Percentiles rank a stretch among this genome's conserved stretches.
phyloP scores from a whole-genome alignment of 306 rosid species.

The Sphenostylis stenocarpa region DNA sequence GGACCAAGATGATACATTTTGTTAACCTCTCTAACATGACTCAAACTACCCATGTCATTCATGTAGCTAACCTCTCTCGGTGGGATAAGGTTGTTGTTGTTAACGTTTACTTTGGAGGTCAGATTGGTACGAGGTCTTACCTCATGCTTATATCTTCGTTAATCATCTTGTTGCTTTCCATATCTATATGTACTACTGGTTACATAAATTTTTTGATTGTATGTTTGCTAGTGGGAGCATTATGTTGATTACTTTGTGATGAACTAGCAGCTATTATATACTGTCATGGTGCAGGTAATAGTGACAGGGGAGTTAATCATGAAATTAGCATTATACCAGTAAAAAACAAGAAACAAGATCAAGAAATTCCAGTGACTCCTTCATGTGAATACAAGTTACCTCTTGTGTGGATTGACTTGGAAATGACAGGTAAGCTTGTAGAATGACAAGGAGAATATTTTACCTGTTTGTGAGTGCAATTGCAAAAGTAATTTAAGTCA shows the following conservation, averaged over 20 bases:
- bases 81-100: no score
- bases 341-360: slow-evolving; percentile 36
- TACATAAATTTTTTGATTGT: not conserved
- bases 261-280: slow-evolving; percentile 13
- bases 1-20: no score
- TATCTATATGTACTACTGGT: slow-evolving; percentile 9
- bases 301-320: slow-evolving; percentile 42
- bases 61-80: no score
- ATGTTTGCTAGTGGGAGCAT: not conserved
- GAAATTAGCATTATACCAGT: slow-evolving; percentile 13
- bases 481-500: not conserved
- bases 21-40: no score
- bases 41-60: no score
- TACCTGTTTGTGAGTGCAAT: not conserved
- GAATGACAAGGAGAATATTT: not conserved
- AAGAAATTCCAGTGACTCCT: slow-evolving; percentile 26
- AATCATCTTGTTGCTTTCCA: not conserved
- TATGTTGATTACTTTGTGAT: slow-evolving; percentile 13
- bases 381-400: slow-evolving; percentile 63
- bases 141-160: slow-evolving; percentile 2
- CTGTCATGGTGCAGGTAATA: slow-evolving; percentile 54
- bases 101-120: no score
- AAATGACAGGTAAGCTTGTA: slow-evolving; percentile 83
- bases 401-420: slow-evolving; percentile 98
- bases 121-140: not conserved